These are phyloP conservation scores for Crassisporium funariophilum DNA, from an alignment of 768 basidiomycete species.

Conservation along the genomic window DNA sequence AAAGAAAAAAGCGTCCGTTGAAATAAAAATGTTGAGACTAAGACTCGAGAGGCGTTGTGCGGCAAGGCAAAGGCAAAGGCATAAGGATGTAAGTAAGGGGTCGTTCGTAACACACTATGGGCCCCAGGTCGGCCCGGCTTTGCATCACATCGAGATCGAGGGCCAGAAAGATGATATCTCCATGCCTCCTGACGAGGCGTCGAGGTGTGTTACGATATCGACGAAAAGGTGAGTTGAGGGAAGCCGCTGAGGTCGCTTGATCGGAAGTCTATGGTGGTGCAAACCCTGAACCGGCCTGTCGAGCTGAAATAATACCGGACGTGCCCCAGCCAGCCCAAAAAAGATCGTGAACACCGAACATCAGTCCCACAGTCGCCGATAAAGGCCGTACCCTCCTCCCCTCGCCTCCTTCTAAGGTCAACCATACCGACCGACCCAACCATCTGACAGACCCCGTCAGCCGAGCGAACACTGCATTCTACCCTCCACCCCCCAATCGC, in stretches of 20 bases:
- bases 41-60: slow-evolving; percentile 18
- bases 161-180: slow-evolving; percentile 7
- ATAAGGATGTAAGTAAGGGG: slow-evolving; percentile 25
- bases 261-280: slow-evolving; percentile 18
- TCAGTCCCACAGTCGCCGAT: slow-evolving; percentile 19
- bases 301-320: slow-evolving; percentile 35
- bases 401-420: slow-evolving; percentile 16
- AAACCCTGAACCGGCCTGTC: slow-evolving; percentile 10
- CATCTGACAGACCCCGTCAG: slow-evolving; percentile 29
- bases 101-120: no score
- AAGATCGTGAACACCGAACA: slow-evolving; percentile 21
- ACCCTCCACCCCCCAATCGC: slow-evolving; percentile 52
- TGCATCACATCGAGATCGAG: slow-evolving; percentile 10
- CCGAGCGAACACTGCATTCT: slow-evolving; percentile 43
- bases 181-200: slow-evolving; percentile 18
- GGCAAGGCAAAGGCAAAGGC: slow-evolving; percentile 23
- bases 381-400: slow-evolving; percentile 11
- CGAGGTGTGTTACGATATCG: slow-evolving; percentile 11
- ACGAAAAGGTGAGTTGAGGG: slow-evolving; percentile 19
- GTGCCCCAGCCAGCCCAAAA: slow-evolving; percentile 40
- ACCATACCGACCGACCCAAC: slow-evolving; percentile 19
- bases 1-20: slow-evolving; percentile 79
- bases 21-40: slow-evolving; percentile 42
- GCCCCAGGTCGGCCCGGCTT: slow-evolving; percentile 16
- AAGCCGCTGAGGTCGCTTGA: slow-evolving; percentile 30